A percentile compares a stretch with the other conserved stretches of the same genome.
Conservation (phyloP, 2,329 filamentous ascomycete genomes). For the Cladosporium oxysporum region DNA sequence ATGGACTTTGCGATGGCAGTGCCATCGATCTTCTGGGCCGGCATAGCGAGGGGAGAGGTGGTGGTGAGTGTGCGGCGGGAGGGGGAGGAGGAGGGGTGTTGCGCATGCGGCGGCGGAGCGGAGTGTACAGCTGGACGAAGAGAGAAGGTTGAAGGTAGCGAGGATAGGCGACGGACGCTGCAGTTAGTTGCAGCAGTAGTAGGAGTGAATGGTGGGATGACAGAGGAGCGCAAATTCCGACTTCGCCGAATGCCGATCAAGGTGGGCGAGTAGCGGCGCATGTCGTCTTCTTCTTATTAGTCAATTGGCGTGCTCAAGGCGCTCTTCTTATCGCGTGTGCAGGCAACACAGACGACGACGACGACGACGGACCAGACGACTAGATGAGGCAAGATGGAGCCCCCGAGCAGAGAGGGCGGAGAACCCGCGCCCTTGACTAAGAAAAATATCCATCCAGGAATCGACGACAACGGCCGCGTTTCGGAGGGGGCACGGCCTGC, state of each 20-base stretch:
- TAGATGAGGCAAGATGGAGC: constrained; percentile 13
- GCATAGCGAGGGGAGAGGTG: constrained; percentile 65
- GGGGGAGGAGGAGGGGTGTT: constrained; percentile 22
- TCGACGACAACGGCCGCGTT: constrained; percentile 5
- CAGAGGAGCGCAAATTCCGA: constrained; percentile 15
- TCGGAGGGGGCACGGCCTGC: constrained; percentile 2
- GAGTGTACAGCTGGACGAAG: constrained; percentile 15
- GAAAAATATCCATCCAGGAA: not conserved
- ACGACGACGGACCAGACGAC: constrained; percentile 9
- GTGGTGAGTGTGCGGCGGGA: constrained; percentile 46
- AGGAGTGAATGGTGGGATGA: constrained; percentile 9
- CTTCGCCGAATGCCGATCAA: constrained; percentile 20
- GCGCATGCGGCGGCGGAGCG: constrained; percentile 15
- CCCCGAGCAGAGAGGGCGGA: not conserved
- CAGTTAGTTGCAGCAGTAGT: not conserved
- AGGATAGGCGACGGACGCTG: constrained; percentile 2
- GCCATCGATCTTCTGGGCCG: constrained; percentile 90
- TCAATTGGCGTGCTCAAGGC: constrained; percentile 2
- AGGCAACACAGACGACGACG: not conserved
- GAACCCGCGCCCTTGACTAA: constrained; percentile 7
- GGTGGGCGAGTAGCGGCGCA: constrained; percentile 6
- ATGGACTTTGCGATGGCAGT: constrained; percentile 92
- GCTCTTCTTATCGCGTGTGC: not conserved
- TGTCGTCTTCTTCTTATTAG: not conserved
- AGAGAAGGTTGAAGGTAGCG: constrained; percentile 3